These are phyloP conservation scores for Eucalyptus microcorys DNA, from an alignment of 345 rosid genomes.

Conservation along the genomic window DNA sequence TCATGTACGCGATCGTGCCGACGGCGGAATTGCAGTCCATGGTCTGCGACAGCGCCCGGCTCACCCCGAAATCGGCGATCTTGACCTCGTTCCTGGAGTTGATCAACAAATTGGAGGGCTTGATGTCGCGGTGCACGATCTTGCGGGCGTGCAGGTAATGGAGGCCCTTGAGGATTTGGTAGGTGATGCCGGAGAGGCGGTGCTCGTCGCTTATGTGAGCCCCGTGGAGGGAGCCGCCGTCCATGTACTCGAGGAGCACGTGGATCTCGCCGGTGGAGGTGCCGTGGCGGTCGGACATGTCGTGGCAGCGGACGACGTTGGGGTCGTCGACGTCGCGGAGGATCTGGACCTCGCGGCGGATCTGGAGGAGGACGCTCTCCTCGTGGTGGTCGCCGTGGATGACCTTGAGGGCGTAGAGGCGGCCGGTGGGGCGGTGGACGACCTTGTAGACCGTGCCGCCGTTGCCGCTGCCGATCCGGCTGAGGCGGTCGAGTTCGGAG, in stretches of 20 bases:
- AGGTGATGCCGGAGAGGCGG: constrained; percentile 38
- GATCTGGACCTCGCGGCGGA: constrained; percentile 78
- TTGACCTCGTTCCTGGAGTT: constrained; percentile 54
- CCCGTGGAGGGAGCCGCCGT: constrained; percentile 75
- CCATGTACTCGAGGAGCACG: constrained; percentile 82
- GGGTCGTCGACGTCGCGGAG: constrained; percentile 64
- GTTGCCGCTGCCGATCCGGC: constrained; percentile 72
- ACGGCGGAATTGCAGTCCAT: constrained; percentile 90
- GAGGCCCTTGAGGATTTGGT: constrained; percentile 69
- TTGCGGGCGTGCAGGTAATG: constrained; percentile 64
- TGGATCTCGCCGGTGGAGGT: constrained; percentile 52
- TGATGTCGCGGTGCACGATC: constrained; percentile 82
- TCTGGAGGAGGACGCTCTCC: constrained; percentile 65
- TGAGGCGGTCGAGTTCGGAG: constrained; percentile 47
- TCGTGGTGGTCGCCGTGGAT: constrained; percentile 61
- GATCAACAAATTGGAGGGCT: constrained; percentile 72
- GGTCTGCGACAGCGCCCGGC: constrained; percentile 62
- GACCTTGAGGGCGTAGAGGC: constrained; percentile 74
- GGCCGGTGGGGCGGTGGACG: constrained; percentile 43
- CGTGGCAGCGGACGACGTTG: constrained; percentile 77
- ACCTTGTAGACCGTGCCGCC: constrained; percentile 90
- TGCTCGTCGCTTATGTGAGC: constrained; percentile 36
- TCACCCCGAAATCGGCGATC: constrained; percentile 90
- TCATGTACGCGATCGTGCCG: constrained; percentile 91
- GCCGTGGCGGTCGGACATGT: constrained; percentile 51